These are phyloP conservation scores for Microstroma glucosiphilum DNA, from an alignment of 1,284 basidiomycete genomes.

Conservation along the genomic window DNA sequence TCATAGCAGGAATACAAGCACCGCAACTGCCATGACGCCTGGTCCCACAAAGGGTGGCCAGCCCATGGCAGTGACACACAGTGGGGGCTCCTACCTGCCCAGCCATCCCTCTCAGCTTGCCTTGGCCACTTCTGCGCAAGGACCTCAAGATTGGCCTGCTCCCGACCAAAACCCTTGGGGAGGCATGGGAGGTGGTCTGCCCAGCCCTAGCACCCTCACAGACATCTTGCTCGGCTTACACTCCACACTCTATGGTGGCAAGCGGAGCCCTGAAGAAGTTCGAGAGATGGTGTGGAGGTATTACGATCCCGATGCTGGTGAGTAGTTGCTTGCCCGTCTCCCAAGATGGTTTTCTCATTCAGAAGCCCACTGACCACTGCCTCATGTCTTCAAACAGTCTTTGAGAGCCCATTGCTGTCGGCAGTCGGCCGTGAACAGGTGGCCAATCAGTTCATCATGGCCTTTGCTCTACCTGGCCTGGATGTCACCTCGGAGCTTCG, in stretches of 20 bases:
- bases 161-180: neutral
- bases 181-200: slow-evolving; percentile 27
- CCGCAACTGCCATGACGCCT: neutral
- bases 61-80: slow-evolving; percentile 41
- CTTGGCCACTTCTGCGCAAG: neutral
- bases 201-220: slow-evolving; percentile 48
- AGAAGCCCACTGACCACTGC: neutral
- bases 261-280: slow-evolving; percentile 43
- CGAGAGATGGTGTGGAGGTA: slow-evolving; percentile 43
- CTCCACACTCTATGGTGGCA: slow-evolving; percentile 46
- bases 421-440: slow-evolving; percentile 45
- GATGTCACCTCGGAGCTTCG: slow-evolving; percentile 47
- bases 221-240: slow-evolving; percentile 48
- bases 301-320: slow-evolving; percentile 42
- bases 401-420: slow-evolving; percentile 45
- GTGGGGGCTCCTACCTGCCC: neutral
- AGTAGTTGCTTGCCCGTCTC: neutral
- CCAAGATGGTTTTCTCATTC: neutral
- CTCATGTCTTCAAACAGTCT: slow-evolving; percentile 19
- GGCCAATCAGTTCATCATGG: slow-evolving; percentile 49
- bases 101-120: neutral
- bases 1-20: neutral
- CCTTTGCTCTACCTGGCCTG: slow-evolving; percentile 45
- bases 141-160: neutral
- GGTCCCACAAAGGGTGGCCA: slow-evolving; percentile 9